Base-by-base conservation (phyloP, 2,329 filamentous ascomycete species). In the Cordyceps farinosa region DNA sequence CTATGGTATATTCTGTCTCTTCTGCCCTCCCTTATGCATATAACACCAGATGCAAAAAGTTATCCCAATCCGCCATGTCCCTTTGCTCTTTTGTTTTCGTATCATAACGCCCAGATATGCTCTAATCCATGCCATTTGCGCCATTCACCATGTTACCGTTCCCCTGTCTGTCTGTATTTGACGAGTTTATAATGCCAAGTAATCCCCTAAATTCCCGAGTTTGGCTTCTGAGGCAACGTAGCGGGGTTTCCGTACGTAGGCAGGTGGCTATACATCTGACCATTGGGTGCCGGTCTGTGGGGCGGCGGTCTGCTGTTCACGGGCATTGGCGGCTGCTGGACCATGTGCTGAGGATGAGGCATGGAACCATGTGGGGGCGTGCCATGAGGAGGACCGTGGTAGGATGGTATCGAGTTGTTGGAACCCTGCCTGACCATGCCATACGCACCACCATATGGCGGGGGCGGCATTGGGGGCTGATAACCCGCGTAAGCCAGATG, bases 171-270 rank as follows among this genome's bases (percentile, higher is more conserved):
- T 47, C 40, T n/a, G 52, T 48, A 40, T 27, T 42, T 38, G 53
- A 17, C 29, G 34, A 17, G 40, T 44, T 52, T 29, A 13, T n/a
- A 51, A 22, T 50, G 40, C 13, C 38, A 52, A 38, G 57, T 42
- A n/a, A n/a, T 45, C 15, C 34, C 67, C 68, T 70, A 79, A 81
- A 80, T 77, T 69, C 78, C 79, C 64, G 79, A 78, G 40, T 81
- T 76, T 64, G 84, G 84, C 74, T 86, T 86, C 70, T 86, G 84
- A 65, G 84, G 84, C 70, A 87, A 72, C 38, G 82, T 82, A 38
- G 84, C 83, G 64, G 84, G 84, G 72, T 87, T 87, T 67, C 84
- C 84, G 67, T 86, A 87, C 50, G 82, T 74, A 27, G 76, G 83
- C 66, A 87, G 74, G 68, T 84, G 82, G 65, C 78, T 80, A 68